Evolutionary conservation across 176 grass and related monocot species (phyloP).

Genomic region (Rhipidocladum racemiflorum): DNA sequence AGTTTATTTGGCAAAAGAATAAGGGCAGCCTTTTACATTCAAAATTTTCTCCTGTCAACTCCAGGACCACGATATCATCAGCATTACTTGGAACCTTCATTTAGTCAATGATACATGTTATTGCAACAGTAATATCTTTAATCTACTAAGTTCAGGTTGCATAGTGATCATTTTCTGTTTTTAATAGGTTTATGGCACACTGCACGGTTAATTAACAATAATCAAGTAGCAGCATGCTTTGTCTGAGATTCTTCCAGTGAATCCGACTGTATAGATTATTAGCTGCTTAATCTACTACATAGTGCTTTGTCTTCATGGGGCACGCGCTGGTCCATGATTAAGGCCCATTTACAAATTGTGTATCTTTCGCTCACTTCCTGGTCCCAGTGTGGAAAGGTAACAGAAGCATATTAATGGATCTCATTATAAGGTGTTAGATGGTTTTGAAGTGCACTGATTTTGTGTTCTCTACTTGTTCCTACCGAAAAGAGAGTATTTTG

Average conservation of each 20-base stretch:
- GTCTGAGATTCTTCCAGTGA: slow-evolving; percentile 38
- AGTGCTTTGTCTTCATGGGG: slow-evolving; percentile 18
- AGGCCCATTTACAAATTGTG: slow-evolving; percentile 3
- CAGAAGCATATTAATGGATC: not conserved
- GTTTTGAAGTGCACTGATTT: slow-evolving; percentile 13
- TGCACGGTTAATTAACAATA: slow-evolving; percentile 12
- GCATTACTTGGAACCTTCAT: not conserved
- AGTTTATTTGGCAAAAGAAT: not conserved
- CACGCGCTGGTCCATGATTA: slow-evolving; percentile 14
- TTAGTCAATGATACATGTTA: not conserved
- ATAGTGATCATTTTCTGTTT: not conserved
- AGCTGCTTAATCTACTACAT: slow-evolving; percentile 13
- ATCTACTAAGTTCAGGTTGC: slow-evolving; percentile 18
- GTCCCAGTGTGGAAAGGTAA: slow-evolving; percentile 24
- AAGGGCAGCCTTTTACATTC: not conserved
- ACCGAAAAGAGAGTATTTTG: not conserved
- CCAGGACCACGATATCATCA: not conserved
- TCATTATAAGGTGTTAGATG: slow-evolving; percentile 4
- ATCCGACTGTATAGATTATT: slow-evolving; percentile 26
- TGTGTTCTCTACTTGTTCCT: not conserved
- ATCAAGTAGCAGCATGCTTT: slow-evolving; percentile 11
- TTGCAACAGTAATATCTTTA: slow-evolving; percentile 15
- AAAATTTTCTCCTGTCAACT: not conserved
- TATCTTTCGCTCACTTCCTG: slow-evolving; percentile 13
- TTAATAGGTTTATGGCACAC: not conserved